Base-by-base conservation (phyloP, 495 filamentous ascomycete species). In the Parachaetomium inaequale region DNA sequence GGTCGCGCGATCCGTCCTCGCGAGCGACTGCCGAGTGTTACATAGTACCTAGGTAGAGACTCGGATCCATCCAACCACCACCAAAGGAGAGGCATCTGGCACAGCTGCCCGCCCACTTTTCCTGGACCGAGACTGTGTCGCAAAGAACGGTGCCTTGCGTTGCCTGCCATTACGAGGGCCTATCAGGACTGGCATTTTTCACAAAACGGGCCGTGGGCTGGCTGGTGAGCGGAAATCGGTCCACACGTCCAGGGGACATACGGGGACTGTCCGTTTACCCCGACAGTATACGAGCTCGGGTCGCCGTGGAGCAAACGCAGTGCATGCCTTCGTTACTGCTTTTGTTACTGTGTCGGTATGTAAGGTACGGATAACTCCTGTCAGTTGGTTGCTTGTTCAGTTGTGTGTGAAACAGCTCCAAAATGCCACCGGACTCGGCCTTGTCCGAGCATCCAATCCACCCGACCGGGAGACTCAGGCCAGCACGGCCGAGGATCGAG, bases 381-480 rank as follows among this genome's bases (percentile, higher is more conserved):
- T n/a, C n/a, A n/a, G n/a, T n/a, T n/a, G n/a, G n/a, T n/a, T n/a
- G n/a, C n/a, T n/a, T n/a, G 31, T 32, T 32, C 4, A 8, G 14
- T 4, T 17, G 4, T 52, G 49, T 5, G 23, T 58, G 55, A 58
- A 58, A 58, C 55, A 58, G 3, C 36, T 40, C 38, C 45, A 10
- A 46, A 31, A 31, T 59, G 56, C 47, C 56, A 36, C 50, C 56
- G 56, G 56, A 59, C 56, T 38, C 45, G 21, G 40, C 21, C 15
- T 50, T 59, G 43, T 59, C 56, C 56, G 29, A 49, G 36, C 36
- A 40, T 40, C 36, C 8, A 19, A 31, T n/a, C 47, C 26, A 11
- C 23, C 50, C 14, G 17, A 15, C 31, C 4, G 28, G 29, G 5
- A 6, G 0, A 28, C 25, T 49, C 25, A 36, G 34, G 12, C 31